phyloP scores from a whole-genome alignment of 164 flowering plant species.

The Protea cynaroides region DNA sequence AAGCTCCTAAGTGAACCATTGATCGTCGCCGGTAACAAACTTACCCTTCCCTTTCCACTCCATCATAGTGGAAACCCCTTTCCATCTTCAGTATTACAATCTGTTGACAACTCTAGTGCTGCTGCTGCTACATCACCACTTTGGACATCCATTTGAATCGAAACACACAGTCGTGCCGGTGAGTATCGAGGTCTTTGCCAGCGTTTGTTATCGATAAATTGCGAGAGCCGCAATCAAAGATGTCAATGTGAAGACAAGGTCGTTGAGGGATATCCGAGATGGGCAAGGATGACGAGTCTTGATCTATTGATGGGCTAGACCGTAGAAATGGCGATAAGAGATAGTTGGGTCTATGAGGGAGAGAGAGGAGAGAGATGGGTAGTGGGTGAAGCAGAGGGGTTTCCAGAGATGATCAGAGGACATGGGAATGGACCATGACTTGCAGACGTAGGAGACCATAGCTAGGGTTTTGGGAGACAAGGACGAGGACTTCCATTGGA shows the following conservation, averaged over 20 bases:
- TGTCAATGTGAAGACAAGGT: constrained; percentile 32
- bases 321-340: constrained; percentile 34
- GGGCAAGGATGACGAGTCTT: constrained; percentile 25
- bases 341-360: constrained; percentile 17
- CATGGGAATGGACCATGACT: constrained; percentile 40
- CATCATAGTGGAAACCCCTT: constrained; percentile 47
- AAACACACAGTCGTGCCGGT: constrained; percentile 31
- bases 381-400: constrained; percentile 35
- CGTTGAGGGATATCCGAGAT: constrained; percentile 33
- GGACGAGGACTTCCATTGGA: too few relatives aligned
- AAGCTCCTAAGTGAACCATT: constrained; percentile 65
- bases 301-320: constrained; percentile 29
- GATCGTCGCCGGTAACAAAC: constrained; percentile 22
- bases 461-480: constrained; percentile 43
- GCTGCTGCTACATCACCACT: not conserved
- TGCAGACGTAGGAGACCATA: constrained; percentile 49
- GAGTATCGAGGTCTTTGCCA: constrained; percentile 12
- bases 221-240: constrained; percentile 1
- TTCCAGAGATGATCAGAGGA: constrained; percentile 57
- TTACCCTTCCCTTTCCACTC: constrained; percentile 36
- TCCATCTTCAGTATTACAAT: constrained; percentile 38
- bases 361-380: constrained; percentile 43
- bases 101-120: constrained; percentile 7
- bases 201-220: constrained; percentile 10
- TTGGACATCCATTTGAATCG: constrained; percentile 30